Base-by-base conservation (phyloP, 495 filamentous ascomycete genomes). In the Annulohypoxylon moriforme region DNA sequence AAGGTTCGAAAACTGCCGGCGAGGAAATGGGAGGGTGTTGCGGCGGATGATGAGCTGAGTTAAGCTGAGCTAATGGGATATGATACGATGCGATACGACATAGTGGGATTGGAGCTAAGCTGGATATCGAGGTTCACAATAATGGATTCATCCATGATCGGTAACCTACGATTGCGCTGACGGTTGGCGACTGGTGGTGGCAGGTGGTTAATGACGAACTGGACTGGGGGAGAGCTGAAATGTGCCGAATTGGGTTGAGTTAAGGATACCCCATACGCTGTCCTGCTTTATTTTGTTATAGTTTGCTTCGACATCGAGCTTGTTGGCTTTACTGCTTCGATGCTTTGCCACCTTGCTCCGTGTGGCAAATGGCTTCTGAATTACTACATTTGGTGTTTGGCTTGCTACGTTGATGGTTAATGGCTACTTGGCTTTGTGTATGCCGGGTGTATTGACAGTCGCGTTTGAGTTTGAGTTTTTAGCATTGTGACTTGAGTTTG, bases 1-100 rank as follows among this genome's bases (percentile, higher is more conserved):
- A 82, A 82, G 60, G 62, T 82, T n/a, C 76, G 81, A 5, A 80
- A 79, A 71, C 67, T 84, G 36, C 66, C 71, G 20, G 64, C 73
- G 16, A 82, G 79, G 74, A 75, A 76, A 64, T 84, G 81, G 76
- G 71, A 66, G 59, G 76, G 75, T 38, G 64, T 64, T 20, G 44
- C 67, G 29, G 67, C 47, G 16, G 79, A 79, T n/a, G 77, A 81
- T 34, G 79, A 82, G 66, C 27, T 80, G 62, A 52, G 13, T 20
- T 52, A 29, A 24, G 42, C 0, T 3, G 16, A 47, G 20, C 4
- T 25, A 25, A 49, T 25, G 7, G 7, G 46, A 24, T 40, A 5
- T 40, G 36, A 44, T 44, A 9, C 0, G 40, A 18, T 8, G 24
- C 11, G 47, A 44, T 44, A 9, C 0, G 40, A 18, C 1, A 29